A percentile compares a stretch with the other conserved stretches of the same genome.
Conservation (phyloP, 768 basidiomycete species). For the Termitomyces sp. region DNA sequence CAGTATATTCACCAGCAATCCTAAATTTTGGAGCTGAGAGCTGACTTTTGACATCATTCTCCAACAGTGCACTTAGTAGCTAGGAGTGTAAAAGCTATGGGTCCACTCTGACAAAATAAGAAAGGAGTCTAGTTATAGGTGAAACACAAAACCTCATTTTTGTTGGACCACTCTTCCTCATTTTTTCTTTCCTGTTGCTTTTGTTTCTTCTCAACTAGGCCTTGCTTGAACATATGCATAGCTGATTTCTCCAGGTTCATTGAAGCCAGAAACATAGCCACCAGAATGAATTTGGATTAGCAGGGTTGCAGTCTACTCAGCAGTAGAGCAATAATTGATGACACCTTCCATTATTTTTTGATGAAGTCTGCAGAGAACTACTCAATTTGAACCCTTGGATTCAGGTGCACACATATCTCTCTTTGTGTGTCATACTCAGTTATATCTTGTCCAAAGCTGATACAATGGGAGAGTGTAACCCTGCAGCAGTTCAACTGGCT, state of each 20-base stretch:
- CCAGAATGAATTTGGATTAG: constrained; percentile 11
- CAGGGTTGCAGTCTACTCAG: not conserved
- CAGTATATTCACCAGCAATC: constrained; percentile 68
- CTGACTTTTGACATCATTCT: constrained; percentile 57
- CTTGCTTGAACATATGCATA: constrained; percentile 78
- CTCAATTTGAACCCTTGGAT: too few relatives aligned
- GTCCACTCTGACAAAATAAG: not conserved
- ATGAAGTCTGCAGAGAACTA: too few relatives aligned
- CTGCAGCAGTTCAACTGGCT: too few relatives aligned
- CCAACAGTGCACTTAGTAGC: constrained; percentile 63
- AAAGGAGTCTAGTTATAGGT: not conserved
- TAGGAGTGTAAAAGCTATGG: not conserved
- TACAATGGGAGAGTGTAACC: too few relatives aligned
- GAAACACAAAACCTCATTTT: constrained; percentile 11
- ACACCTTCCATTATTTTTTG: too few relatives aligned
- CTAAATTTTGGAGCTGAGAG: constrained; percentile 42
- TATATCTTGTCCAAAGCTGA: too few relatives aligned
- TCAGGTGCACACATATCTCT: too few relatives aligned
- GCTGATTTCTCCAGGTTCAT: constrained; percentile 83
- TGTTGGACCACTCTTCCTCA: constrained; percentile 36
- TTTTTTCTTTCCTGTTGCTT: constrained; percentile 42
- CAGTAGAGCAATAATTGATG: not conserved
- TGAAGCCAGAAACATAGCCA: constrained; percentile 62
- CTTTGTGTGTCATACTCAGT: too few relatives aligned
- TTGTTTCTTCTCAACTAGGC: constrained; percentile 60